These are phyloP conservation scores for Fusarium sp. DNA, from an alignment of 2,329 filamentous ascomycete genomes.

Conservation along the genomic window DNA sequence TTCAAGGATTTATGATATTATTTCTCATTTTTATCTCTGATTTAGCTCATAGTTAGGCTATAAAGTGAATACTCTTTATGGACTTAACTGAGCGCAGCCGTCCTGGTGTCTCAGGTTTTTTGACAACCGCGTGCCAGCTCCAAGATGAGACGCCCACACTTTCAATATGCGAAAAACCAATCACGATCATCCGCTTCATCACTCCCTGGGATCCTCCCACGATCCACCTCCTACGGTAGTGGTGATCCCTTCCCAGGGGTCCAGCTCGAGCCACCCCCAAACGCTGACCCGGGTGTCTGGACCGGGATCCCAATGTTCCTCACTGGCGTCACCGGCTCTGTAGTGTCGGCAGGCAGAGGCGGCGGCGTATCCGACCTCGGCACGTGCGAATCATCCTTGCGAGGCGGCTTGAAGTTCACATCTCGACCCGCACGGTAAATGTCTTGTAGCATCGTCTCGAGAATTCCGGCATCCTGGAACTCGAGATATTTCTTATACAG, in stretches of 20 bases:
- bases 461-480: conserved; percentile 85
- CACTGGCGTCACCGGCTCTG: conserved; percentile 61
- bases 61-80: too few relatives aligned
- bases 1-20: too few relatives aligned
- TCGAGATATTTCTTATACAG: conserved; percentile 92
- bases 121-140: background rate
- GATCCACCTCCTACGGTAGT: conserved; percentile 40
- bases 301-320: conserved; percentile 51
- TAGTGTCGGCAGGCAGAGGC: conserved; percentile 56
- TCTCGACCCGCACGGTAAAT: conserved; percentile 74
- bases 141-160: background rate
- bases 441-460: conserved; percentile 86
- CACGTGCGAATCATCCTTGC: conserved; percentile 58
- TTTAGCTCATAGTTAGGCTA: too few relatives aligned
- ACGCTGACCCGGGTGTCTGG: conserved; percentile 51
- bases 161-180: background rate
- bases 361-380: conserved; percentile 68
- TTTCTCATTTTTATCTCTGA: too few relatives aligned
- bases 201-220: background rate
- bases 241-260: conserved; percentile 61
- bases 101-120: too few relatives aligned
- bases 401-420: conserved; percentile 64
- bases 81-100: too few relatives aligned
- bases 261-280: conserved; percentile 55
- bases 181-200: background rate